These are phyloP conservation scores for Chalciporus chontae DNA, from an alignment of 768 basidiomycete species.

Conservation along the genomic window DNA sequence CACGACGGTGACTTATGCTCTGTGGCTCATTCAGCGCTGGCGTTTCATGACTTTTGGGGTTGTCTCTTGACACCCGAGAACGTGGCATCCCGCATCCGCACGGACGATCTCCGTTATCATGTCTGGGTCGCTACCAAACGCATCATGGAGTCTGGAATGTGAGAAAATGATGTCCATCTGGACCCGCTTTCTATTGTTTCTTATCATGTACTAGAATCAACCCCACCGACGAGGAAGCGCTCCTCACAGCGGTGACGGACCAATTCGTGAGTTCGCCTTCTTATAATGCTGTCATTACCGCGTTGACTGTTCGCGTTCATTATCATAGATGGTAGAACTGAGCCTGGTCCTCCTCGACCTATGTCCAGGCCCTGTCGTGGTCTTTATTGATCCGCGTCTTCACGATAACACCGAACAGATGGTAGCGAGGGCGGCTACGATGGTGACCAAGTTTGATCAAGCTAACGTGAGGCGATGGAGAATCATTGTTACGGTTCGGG, in stretches of 20 bases:
- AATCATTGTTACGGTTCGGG: slow-evolving; percentile 50
- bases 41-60: slow-evolving; percentile 32
- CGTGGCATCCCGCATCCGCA: slow-evolving; percentile 23
- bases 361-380: slow-evolving; percentile 46
- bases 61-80: slow-evolving; percentile 34
- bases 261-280: slow-evolving; percentile 30
- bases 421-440: slow-evolving; percentile 38
- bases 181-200: not conserved
- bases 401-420: slow-evolving; percentile 37
- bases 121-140: slow-evolving; percentile 33
- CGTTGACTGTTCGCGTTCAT: not conserved
- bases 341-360: slow-evolving; percentile 42
- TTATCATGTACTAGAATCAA: slow-evolving; percentile 10
- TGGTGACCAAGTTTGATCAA: slow-evolving; percentile 40
- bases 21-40: slow-evolving; percentile 24
- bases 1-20: not conserved
- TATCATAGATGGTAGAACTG: slow-evolving; percentile 48
- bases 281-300: not conserved
- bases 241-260: slow-evolving; percentile 20
- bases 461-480: slow-evolving; percentile 37
- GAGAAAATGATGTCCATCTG: not conserved
- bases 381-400: slow-evolving; percentile 50
- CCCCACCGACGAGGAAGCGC: slow-evolving; percentile 12
- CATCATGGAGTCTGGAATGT: slow-evolving; percentile 27
- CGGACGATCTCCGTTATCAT: slow-evolving; percentile 30